phyloP scores from a whole-genome alignment of 2,329 filamentous ascomycete genomes.

The Aspergillus latus region DNA sequence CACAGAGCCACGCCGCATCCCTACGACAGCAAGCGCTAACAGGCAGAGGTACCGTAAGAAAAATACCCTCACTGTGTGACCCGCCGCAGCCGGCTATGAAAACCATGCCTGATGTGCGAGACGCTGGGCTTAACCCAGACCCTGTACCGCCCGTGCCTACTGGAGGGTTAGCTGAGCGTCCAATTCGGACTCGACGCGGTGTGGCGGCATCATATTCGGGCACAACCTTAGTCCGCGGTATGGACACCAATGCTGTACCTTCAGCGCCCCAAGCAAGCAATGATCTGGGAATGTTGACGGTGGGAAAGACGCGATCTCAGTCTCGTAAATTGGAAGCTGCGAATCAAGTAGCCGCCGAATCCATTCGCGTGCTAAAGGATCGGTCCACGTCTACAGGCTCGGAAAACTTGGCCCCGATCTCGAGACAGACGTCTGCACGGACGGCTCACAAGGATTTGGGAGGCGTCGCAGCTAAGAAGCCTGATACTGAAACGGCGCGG shows the following conservation, averaged over 20 bases:
- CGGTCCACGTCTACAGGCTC: constrained; percentile 22
- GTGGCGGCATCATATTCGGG: constrained; percentile 36
- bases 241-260: constrained; percentile 28
- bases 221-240: constrained; percentile 33
- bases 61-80: constrained; percentile 27
- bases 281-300: constrained; percentile 33
- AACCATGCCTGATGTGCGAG: constrained; percentile 21
- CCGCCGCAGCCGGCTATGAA: constrained; percentile 19
- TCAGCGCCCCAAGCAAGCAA: constrained; percentile 35
- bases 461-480: constrained; percentile 3
- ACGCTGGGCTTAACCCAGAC: constrained; percentile 17
- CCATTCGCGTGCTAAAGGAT: constrained; percentile 22
- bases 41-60: constrained; percentile 32
- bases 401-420: constrained; percentile 20
- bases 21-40: constrained; percentile 47
- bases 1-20: constrained; percentile 49
- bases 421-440: constrained; percentile 18
- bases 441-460: constrained; percentile 6
- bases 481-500: neutral
- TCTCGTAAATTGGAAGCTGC: constrained; percentile 39
- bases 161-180: constrained; percentile 41
- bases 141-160: constrained; percentile 16
- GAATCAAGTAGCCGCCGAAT: constrained; percentile 21
- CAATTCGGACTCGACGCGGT: constrained; percentile 38
- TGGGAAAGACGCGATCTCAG: constrained; percentile 45